Conservation (phyloP, 148 eudicot species). For the Arctostaphylos glauca region DNA sequence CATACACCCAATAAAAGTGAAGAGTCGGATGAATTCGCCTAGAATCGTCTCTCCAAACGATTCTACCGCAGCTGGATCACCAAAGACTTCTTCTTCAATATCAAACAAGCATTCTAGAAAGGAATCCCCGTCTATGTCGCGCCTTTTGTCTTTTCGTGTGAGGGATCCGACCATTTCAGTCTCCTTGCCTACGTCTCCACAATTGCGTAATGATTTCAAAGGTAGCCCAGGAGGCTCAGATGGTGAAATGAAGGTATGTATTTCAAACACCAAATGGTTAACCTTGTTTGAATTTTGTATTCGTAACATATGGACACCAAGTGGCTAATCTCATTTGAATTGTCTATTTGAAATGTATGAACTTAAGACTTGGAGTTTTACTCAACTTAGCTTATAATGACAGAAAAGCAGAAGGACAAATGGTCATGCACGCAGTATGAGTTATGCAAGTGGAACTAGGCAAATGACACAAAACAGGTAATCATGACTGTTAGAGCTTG, state of each 20-base stretch:
- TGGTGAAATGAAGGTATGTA: slow-evolving; percentile 32
- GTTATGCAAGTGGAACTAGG: slow-evolving; percentile 17
- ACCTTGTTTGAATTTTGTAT: neutral
- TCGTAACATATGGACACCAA: too few species aligned
- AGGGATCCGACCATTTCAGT: slow-evolving; percentile 19
- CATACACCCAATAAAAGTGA: neutral
- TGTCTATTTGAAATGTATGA: neutral
- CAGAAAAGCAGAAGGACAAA: slow-evolving; percentile 21
- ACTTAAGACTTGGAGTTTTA: neutral
- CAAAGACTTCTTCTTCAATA: slow-evolving; percentile 34
- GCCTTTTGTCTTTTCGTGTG: slow-evolving; percentile 30
- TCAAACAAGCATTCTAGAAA: slow-evolving; percentile 13
- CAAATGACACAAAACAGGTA: slow-evolving; percentile 31
- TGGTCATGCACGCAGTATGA: slow-evolving; percentile 1
- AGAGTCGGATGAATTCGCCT: slow-evolving; percentile 23
- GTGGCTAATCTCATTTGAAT: neutral
- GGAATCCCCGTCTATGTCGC: slow-evolving; percentile 22
- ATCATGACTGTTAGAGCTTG: neutral
- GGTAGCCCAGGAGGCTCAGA: slow-evolving; percentile 37
- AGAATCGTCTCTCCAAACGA: slow-evolving; percentile 24
- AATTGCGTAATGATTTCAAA: slow-evolving; percentile 16
- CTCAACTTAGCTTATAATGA: slow-evolving; percentile 17
- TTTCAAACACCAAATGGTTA: slow-evolving; percentile 12
- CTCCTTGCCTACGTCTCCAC: slow-evolving; percentile 30
- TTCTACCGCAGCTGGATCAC: slow-evolving; percentile 23